A percentile compares a stretch with the other conserved stretches of the same genome.
phyloP scores from a whole-genome alignment of 768 basidiomycete species.

The Lactarius pseudohatsudake region DNA sequence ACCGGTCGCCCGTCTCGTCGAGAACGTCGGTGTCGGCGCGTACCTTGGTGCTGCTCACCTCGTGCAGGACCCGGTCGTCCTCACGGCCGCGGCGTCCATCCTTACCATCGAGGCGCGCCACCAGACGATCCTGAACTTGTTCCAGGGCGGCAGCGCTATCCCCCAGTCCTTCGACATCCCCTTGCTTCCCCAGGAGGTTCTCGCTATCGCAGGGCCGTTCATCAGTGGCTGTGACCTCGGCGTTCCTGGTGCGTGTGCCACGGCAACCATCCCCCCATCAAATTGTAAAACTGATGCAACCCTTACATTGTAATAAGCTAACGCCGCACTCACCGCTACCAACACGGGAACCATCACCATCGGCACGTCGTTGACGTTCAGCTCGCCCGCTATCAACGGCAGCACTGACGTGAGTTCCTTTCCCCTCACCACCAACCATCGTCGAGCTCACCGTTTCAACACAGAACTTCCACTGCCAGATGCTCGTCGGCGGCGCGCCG shows the following conservation, averaged over 20 bases:
- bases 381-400: constrained; percentile 54
- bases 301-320: constrained; percentile 41
- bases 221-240: constrained; percentile 68
- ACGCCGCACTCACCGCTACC: constrained; percentile 59
- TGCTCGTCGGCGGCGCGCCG: constrained; percentile 63
- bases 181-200: constrained; percentile 65
- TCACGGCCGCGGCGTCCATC: constrained; percentile 70
- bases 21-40: constrained; percentile 72
- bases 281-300: constrained; percentile 5
- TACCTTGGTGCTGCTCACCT: constrained; percentile 74
- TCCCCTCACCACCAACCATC: not conserved
- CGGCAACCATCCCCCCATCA: not conserved
- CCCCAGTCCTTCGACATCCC: constrained; percentile 73
- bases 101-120: constrained; percentile 83
- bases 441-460: not conserved
- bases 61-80: constrained; percentile 56
- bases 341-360: constrained; percentile 56
- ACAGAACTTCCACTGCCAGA: constrained; percentile 69
- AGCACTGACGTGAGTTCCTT: constrained; percentile 42
- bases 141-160: constrained; percentile 59
- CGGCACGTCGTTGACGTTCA: constrained; percentile 65
- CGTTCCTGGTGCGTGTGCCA: constrained; percentile 45
- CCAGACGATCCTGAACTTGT: constrained; percentile 70
- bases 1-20: constrained; percentile 68
- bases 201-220: constrained; percentile 67